Base-by-base conservation (phyloP, 768 basidiomycete genomes). In the Punctularia strigosozonata region DNA sequence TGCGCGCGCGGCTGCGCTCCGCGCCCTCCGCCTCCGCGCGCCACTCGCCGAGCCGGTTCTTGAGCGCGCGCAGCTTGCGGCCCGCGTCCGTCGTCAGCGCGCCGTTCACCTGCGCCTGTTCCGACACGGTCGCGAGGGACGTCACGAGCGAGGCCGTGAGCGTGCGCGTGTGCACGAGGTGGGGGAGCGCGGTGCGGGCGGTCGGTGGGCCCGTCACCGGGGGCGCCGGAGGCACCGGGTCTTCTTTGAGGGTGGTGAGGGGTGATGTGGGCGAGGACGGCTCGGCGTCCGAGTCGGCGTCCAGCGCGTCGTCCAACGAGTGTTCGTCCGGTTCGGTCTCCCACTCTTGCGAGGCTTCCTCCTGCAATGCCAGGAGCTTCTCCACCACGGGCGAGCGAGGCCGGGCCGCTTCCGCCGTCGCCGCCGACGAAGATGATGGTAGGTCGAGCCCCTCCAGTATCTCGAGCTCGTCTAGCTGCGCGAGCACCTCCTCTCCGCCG, bases 71-170 rank as follows among this genome's bases (percentile, higher is more conserved):
- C 30, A 92, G 77, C 59, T 85, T 88, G 26, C 88, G 72, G 33
- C 85, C 86, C 1, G 87, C 81, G 41, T 92, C 88, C 1, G 86
- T 77, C 7, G 84, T 80, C 4, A 80, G 81, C 1, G 83, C 89
- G 7, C 80, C 77, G 50, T 88, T 87, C 36, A 89, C 85, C 54
- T 92, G 88, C 12, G 86, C 82, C 43, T 89, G 84, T 50, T 92
- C 88, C 19, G 82, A 86, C 46, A 90, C 75, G 24, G 77, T 73
- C 2, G 77, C 71, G 32, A 92, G 69, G 8, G 85, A 81, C 18
- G 77, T 62, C 33, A 82, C 76, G 37, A 90, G 72, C 6, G 84
- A 80, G 6, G 76, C 56, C 0, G 88, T 91, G 53, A 77, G 71
- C 18, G 75, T 69, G 31, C 87, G 80, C 41, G 90, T 64, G 46